phyloP scores from a whole-genome alignment of 2,329 filamentous ascomycete genomes.

The Xylaria sp. region DNA sequence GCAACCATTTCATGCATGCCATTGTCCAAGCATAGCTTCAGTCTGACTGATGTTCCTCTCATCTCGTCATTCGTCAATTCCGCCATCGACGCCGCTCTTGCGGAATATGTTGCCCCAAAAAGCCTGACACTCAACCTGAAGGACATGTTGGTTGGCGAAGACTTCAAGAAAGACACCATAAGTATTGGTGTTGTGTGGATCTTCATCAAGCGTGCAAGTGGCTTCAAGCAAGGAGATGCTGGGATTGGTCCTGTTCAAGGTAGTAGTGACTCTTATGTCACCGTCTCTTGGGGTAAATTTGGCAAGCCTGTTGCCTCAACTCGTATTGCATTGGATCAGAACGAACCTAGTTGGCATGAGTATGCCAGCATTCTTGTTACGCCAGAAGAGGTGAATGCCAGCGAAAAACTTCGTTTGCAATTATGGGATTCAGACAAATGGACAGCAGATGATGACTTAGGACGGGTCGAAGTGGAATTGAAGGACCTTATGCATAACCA shows the following conservation, averaged over 20 bases:
- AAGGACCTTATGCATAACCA: constrained; percentile 70
- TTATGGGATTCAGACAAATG: constrained; percentile 80
- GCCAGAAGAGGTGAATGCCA: constrained; percentile 75
- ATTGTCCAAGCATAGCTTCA: constrained; percentile 73
- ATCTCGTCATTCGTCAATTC: constrained; percentile 81
- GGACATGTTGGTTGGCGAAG: constrained; percentile 80
- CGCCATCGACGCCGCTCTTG: constrained; percentile 76
- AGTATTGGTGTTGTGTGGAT: constrained; percentile 73
- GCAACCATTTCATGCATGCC: constrained; percentile 77
- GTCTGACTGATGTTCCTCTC: constrained; percentile 79
- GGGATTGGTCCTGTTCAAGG: constrained; percentile 69
- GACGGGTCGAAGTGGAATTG: constrained; percentile 75
- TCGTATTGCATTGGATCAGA: constrained; percentile 70
- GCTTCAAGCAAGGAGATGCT: constrained; percentile 77
- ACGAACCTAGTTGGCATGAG: constrained; percentile 77
- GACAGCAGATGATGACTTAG: constrained; percentile 78
- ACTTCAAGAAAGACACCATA: constrained; percentile 79
- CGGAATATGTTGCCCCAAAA: constrained; percentile 80
- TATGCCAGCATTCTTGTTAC: constrained; percentile 75
- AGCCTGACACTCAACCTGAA: constrained; percentile 78
- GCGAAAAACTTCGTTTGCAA: constrained; percentile 74
- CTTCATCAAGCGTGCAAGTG: constrained; percentile 72
- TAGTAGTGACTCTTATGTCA: constrained; percentile 75
- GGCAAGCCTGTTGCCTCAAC: constrained; percentile 75
- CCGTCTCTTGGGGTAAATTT: constrained; percentile 81